phyloP scores from a whole-genome alignment of 2,329 filamentous ascomycete genomes.

The Colletotrichum sp. region DNA sequence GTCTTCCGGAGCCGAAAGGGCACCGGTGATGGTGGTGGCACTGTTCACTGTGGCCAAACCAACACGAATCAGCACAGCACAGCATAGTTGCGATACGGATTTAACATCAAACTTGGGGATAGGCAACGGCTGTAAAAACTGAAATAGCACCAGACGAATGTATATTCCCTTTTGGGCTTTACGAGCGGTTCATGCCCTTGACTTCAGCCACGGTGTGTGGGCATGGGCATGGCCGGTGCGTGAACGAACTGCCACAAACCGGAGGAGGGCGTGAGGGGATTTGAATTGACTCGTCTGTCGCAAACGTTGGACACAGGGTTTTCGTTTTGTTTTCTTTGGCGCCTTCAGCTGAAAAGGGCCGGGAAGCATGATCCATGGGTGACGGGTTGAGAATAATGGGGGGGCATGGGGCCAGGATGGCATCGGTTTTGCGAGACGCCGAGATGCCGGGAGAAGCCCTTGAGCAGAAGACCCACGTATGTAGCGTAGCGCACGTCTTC shows the following conservation, averaged over 20 bases:
- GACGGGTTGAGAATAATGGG: not conserved
- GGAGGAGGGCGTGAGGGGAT: not conserved
- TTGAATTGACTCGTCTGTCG: not conserved
- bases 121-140: not conserved
- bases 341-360: not conserved
- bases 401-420: not conserved
- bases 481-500: not conserved
- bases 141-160: not conserved
- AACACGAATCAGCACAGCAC: not conserved
- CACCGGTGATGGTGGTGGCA: not conserved
- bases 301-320: not conserved
- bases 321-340: not conserved
- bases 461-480: not conserved
- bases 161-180: not conserved
- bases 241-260: not conserved
- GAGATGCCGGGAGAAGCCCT: slow-evolving; percentile 16
- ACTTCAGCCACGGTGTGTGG: not conserved
- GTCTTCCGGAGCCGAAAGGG: slow-evolving; percentile 7
- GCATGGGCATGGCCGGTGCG: not conserved
- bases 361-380: not conserved
- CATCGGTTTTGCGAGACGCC: slow-evolving; percentile 10
- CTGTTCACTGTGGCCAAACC: not conserved
- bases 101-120: not conserved
- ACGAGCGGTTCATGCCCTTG: not conserved
- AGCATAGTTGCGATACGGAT: not conserved